A percentile compares a stretch with the other conserved stretches of the same genome.
Conservation (phyloP, 352 stramenopile species). For the Globisporangium iwayamae region DNA sequence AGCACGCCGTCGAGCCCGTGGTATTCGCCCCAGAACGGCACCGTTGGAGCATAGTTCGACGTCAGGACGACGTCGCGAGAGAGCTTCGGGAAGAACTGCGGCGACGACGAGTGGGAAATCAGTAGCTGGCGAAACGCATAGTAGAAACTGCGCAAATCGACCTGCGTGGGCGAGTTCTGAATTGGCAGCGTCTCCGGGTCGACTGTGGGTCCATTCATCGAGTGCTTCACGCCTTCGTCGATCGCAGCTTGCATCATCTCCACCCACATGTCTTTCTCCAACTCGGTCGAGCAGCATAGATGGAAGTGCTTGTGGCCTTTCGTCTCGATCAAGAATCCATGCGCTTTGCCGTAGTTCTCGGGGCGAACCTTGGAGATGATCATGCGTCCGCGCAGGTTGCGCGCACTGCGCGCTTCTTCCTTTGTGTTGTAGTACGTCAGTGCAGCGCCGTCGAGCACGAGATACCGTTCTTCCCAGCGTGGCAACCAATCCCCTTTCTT, state of each 20-base stretch:
- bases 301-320: slow-evolving; percentile 87
- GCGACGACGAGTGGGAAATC: slow-evolving; percentile 85
- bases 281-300: slow-evolving; percentile 78
- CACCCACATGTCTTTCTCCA: slow-evolving; percentile 90
- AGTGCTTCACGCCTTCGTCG: slow-evolving; percentile 57
- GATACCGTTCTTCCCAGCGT: slow-evolving; percentile 87
- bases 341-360: slow-evolving; percentile 86
- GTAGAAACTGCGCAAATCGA: slow-evolving; percentile 86
- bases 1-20: slow-evolving; percentile 84
- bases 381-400: slow-evolving; percentile 80
- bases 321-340: slow-evolving; percentile 87
- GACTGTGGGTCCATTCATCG: slow-evolving; percentile 21
- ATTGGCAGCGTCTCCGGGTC: slow-evolving; percentile 30
- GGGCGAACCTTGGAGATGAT: slow-evolving; percentile 75
- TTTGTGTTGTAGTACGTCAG: slow-evolving; percentile 89
- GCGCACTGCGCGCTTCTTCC: slow-evolving; percentile 75
- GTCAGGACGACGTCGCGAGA: slow-evolving; percentile 80
- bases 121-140: slow-evolving; percentile 83
- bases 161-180: slow-evolving; percentile 66
- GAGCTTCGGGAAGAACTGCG: slow-evolving; percentile 87
- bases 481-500: slow-evolving; percentile 89
- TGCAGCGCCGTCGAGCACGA: slow-evolving; percentile 79
- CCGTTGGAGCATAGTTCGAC: slow-evolving; percentile 85
- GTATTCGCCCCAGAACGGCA: slow-evolving; percentile 88
- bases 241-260: slow-evolving; percentile 90